Evolutionary conservation across 495 filamentous ascomycete species (phyloP).

Genomic region (Letharia columbiana): DNA sequence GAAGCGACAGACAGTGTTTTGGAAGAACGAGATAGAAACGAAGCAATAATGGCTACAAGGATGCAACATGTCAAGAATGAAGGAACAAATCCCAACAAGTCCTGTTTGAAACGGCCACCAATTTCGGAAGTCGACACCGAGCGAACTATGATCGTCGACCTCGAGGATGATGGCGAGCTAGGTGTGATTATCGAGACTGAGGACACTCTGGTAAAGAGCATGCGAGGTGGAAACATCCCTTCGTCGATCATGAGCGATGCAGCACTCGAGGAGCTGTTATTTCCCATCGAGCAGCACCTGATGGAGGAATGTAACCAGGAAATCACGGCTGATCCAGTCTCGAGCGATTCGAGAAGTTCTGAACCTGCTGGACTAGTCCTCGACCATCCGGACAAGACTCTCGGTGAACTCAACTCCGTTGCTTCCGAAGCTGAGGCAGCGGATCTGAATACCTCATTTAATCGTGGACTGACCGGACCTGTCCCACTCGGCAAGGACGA

Average conservation of each 20-base stretch:
- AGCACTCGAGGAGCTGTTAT: slow-evolving; percentile 3
- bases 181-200: not conserved
- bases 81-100: not conserved
- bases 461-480: not conserved
- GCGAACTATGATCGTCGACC: not conserved
- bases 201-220: slow-evolving; percentile 8
- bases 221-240: slow-evolving; percentile 2
- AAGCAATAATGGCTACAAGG: not conserved
- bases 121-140: not conserved
- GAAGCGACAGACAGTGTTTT: not conserved
- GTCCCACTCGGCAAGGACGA: not conserved
- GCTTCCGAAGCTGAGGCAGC: not conserved
- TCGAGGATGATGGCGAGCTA: not conserved
- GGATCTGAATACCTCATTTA: not conserved
- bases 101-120: not conserved
- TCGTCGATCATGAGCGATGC: slow-evolving; percentile 4
- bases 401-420: not conserved
- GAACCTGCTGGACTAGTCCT: not conserved
- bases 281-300: not conserved
- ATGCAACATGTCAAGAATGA: not conserved
- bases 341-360: not conserved
- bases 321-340: not conserved
- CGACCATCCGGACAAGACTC: not conserved
- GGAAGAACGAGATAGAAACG: not conserved
- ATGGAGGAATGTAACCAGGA: not conserved